Evolutionary conservation across 495 filamentous ascomycete species (phyloP).

Genomic region (Penicillium lagena): DNA sequence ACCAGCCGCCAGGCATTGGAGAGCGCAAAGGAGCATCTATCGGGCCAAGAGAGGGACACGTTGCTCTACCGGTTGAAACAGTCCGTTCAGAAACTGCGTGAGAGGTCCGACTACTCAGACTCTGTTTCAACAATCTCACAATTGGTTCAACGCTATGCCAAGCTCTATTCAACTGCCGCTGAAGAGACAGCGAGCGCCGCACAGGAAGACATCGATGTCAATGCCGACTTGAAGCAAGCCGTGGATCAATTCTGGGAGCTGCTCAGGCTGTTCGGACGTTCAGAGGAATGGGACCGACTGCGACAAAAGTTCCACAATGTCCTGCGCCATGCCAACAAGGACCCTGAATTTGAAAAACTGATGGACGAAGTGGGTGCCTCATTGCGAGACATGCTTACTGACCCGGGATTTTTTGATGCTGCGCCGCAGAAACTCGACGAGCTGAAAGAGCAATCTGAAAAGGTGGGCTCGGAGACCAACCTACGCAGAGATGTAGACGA

Average conservation of each 20-base stretch:
- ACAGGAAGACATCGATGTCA: constrained; percentile 63
- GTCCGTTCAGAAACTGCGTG: constrained; percentile 65
- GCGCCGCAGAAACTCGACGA: constrained; percentile 64
- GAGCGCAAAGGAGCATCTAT: constrained; percentile 60
- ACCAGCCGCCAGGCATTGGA: constrained; percentile 59
- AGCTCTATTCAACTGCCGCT: constrained; percentile 65
- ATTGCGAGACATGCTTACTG: constrained; percentile 75
- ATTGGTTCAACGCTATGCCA: constrained; percentile 71
- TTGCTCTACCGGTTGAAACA: constrained; percentile 69
- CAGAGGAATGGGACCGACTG: constrained; percentile 66
- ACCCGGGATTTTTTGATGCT: constrained; percentile 76
- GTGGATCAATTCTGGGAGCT: constrained; percentile 71
- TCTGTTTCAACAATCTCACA: constrained; percentile 73
- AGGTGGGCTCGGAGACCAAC: constrained; percentile 55
- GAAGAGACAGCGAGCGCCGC: constrained; percentile 55
- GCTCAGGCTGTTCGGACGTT: constrained; percentile 70
- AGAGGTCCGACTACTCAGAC: constrained; percentile 74
- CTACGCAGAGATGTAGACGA: constrained; percentile 69
- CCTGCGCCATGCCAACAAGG: constrained; percentile 64
- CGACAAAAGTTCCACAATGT: constrained; percentile 61
- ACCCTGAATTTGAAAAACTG: constrained; percentile 77
- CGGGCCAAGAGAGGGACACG: constrained; percentile 64
- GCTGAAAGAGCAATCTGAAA: constrained; percentile 59
- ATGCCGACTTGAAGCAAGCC: constrained; percentile 69
- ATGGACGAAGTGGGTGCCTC: constrained; percentile 65